Base-by-base conservation (phyloP, 129 eudicot species). In the Flaveria sonorensis region DNA sequence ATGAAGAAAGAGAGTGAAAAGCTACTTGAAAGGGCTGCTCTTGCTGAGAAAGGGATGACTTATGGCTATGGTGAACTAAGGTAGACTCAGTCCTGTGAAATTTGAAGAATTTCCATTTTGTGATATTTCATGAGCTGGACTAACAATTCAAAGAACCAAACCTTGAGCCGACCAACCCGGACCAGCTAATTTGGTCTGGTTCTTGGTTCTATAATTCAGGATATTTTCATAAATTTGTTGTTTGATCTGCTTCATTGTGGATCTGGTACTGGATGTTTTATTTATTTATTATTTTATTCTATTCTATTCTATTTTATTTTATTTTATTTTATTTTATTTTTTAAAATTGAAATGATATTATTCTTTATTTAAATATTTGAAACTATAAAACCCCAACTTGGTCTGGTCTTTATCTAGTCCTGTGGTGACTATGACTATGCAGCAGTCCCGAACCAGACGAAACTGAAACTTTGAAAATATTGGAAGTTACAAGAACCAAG, bases 1-100 rank as follows among this genome's bases (percentile, higher is more conserved):
- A 89, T 91, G 97, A 93, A 89, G 88, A 93, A 89, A 72, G 98
- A 93, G 86, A 91, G 97, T 66, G 53, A 72, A 45, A 93, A 93
- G 72, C 86, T 93, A 70, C 84, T 93, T 70, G 92, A 93, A 87
- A 85, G 97, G 71, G 89, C 97, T 72, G 81, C 86, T 42, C 86
- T 93, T 81, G 98, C 98, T 64, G 97, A 91, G 73, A 89, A 83
- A 45, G 98, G 89, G 40, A 89, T 93, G 97, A 85, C 40, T 61
- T 85, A 75, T 59, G 97, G 97, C 80, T 84, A 74, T 78, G 73
- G 80, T 74, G 96, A 87, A 70, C 82, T 93, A 56, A 88, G 77
- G 98, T 94, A 90, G 46, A 28, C 71, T 57, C 68, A 55, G 68
- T 68, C 23, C 45, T 1, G 20, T 77, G 75, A 24, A 70, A 77